Percentiles rank a stretch among this genome's conserved stretches.
These are phyloP conservation scores for Escallonia rubra DNA, from an alignment of 129 eudicot species.

Conservation along the genomic window DNA sequence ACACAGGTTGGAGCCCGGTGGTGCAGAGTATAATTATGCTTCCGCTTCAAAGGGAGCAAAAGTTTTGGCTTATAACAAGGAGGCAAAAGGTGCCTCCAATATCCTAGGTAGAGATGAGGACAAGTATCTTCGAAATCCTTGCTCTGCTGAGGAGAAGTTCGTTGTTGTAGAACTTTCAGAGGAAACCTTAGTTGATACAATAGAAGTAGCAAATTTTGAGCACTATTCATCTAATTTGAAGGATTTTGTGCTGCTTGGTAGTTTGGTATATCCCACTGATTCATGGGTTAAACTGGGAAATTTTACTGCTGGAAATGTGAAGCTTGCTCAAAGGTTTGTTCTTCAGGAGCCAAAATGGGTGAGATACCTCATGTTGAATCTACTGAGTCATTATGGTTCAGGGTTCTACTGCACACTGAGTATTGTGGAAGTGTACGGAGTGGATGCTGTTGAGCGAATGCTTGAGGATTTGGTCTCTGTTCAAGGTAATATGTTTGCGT, in stretches of 20 bases:
- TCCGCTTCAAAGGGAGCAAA: constrained; percentile 93
- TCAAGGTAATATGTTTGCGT: constrained; percentile 50
- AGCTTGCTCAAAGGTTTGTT: constrained; percentile 74
- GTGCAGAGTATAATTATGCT: constrained; percentile 86
- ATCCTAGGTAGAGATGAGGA: constrained; percentile 78
- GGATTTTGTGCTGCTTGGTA: constrained; percentile 86
- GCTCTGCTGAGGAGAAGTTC: constrained; percentile 87
- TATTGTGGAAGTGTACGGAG: constrained; percentile 84
- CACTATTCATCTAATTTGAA: constrained; percentile 86
- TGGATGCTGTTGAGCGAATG: constrained; percentile 97
- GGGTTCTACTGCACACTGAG: constrained; percentile 95
- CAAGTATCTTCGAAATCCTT: constrained; percentile 92
- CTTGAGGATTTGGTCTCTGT: constrained; percentile 83
- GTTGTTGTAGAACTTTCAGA: constrained; percentile 91
- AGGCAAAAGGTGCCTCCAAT: constrained; percentile 91
- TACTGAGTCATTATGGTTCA: constrained; percentile 81
- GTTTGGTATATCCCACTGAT: constrained; percentile 85
- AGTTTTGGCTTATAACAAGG: constrained; percentile 85
- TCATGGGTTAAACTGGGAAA: constrained; percentile 83
- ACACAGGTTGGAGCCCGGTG: constrained; percentile 94
- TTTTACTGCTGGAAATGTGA: constrained; percentile 86
- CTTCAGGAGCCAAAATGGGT: constrained; percentile 93
- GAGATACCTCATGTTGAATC: constrained; percentile 69
- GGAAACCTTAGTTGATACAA: constrained; percentile 88
- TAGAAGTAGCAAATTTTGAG: constrained; percentile 88